Evolutionary conservation across 2,329 filamentous ascomycete species (phyloP), one percentile per base, ranked within the genome.

Genomic region (Tolypocladium album): DNA sequence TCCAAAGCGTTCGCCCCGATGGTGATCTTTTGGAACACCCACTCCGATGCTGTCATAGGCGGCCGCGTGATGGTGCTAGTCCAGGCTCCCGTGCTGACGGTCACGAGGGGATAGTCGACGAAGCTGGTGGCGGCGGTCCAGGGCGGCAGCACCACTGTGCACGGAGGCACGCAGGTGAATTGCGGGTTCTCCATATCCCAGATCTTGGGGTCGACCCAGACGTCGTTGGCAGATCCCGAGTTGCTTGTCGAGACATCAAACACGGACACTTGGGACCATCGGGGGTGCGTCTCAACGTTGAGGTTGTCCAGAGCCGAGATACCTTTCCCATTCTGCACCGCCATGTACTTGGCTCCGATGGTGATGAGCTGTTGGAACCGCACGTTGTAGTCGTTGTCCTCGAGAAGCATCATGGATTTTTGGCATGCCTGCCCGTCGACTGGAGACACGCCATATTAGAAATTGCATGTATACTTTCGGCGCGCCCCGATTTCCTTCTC

Each of bases 131-230:
- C 27, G 27, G 27, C 27, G 27, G 27, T 31, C 27, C 3, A 42
- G 36, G 65, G 61, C 5, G 55, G 39, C 27, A 31, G 27, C 27
- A 31, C 27, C 27, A 31, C 27, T 31, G 27, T 31, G 27, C 27
- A 31, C 27, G 27, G 27, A 36, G 34, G 34, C 9, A 9, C 8
- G 63, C 70, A 74, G 13, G 65, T 65, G 56, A 72, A 68, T 4
- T 58, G 11, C 0, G 71, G 70, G 58, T 65, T 39, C 4, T 67
- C 67, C 69, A 69, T 68, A 2, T 69, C 61, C 70, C 69, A 73
- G 36, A 72, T 69, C 12, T 47, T 58, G 1, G 67, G 69, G 53
- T 70, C 64, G 55, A 61, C 58, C 58, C 57, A 59, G 24, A 50
- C 27, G 27, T 31, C 27, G 27, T 31, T 31, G 5, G 5, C 27